These are phyloP conservation scores for Elymus sibiricus DNA, from an alignment of 176 grass and related monocot species.

Conservation along the genomic window DNA sequence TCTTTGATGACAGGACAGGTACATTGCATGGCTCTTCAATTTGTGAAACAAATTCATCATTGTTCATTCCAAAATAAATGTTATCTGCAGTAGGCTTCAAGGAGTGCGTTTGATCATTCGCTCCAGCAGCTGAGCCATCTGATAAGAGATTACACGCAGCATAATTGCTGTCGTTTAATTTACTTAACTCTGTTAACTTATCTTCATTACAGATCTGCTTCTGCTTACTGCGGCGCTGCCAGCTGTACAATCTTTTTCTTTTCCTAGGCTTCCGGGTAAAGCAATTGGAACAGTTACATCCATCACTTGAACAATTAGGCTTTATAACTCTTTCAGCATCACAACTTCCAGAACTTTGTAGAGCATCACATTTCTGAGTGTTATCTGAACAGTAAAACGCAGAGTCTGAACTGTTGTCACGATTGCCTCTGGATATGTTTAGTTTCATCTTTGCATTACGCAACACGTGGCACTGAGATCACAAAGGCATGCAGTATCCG, in stretches of 20 bases:
- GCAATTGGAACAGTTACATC: slow-evolving; percentile 20
- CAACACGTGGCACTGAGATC: slow-evolving; percentile 8
- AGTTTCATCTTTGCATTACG: background rate
- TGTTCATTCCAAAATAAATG: background rate
- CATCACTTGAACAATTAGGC: background rate
- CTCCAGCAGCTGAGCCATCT: background rate
- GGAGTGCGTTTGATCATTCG: slow-evolving; percentile 11
- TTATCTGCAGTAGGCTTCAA: slow-evolving; percentile 4
- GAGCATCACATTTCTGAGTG: slow-evolving; percentile 19
- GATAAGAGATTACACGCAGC: background rate
- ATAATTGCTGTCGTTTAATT: slow-evolving; percentile 5
- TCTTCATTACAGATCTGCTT: slow-evolving; percentile 25
- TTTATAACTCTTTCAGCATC: slow-evolving; percentile 16
- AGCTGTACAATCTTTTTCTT: slow-evolving; percentile 47
- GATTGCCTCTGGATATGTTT: slow-evolving; percentile 11
- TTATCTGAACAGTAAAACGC: slow-evolving; percentile 9
- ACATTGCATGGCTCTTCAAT: background rate
- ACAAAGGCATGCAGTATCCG: slow-evolving; percentile 6
- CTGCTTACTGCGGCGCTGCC: slow-evolving; percentile 39
- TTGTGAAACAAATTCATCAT: slow-evolving; percentile 4
- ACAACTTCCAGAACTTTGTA: slow-evolving; percentile 17
- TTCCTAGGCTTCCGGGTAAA: slow-evolving; percentile 26
- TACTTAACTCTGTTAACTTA: background rate
- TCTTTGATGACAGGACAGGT: slow-evolving; percentile 5
- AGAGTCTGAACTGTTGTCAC: background rate